Conservation (phyloP, 179 eudicot genomes). For the Spergularia azorica region DNA sequence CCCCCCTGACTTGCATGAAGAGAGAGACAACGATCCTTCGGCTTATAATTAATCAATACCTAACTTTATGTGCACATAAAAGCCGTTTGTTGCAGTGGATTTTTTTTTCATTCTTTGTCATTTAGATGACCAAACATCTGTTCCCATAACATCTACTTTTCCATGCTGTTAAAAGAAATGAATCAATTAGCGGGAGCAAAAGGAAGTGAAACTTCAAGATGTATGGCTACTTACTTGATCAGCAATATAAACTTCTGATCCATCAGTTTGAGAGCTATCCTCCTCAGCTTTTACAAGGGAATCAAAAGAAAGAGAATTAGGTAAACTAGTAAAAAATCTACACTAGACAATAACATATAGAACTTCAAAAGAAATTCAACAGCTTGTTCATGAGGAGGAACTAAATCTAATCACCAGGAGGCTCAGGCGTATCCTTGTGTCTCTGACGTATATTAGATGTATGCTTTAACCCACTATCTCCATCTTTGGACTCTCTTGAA, state of each 20-base stretch:
- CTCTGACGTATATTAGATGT: conserved; percentile 36
- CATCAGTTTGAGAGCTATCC: conserved; percentile 29
- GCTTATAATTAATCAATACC: background rate
- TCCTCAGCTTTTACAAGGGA: conserved; percentile 42
- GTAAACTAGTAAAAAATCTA: background rate
- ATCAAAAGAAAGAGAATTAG: conserved; percentile 18
- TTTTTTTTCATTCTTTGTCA: background rate
- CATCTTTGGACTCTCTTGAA: conserved; percentile 35
- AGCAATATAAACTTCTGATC: conserved; percentile 31
- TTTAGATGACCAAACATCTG: background rate
- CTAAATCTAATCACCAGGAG: conserved; percentile 36
- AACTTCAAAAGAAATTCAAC: background rate
- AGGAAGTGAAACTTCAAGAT: background rate
- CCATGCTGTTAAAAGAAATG: conserved; percentile 1
- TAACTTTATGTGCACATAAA: background rate
- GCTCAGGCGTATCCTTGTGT: conserved; percentile 36
- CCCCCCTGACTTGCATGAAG: background rate
- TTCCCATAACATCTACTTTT: background rate
- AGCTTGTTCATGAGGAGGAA: background rate
- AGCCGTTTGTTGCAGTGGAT: background rate
- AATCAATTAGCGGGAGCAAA: background rate
- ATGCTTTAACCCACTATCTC: conserved; percentile 35
- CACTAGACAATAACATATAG: background rate
- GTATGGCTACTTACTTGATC: conserved; percentile 47
- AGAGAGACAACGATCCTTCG: background rate